Percentiles rank a stretch among this genome's conserved stretches.
Conservation (phyloP, 352 stramenopile genomes). For the Phytophthora pistaciae region DNA sequence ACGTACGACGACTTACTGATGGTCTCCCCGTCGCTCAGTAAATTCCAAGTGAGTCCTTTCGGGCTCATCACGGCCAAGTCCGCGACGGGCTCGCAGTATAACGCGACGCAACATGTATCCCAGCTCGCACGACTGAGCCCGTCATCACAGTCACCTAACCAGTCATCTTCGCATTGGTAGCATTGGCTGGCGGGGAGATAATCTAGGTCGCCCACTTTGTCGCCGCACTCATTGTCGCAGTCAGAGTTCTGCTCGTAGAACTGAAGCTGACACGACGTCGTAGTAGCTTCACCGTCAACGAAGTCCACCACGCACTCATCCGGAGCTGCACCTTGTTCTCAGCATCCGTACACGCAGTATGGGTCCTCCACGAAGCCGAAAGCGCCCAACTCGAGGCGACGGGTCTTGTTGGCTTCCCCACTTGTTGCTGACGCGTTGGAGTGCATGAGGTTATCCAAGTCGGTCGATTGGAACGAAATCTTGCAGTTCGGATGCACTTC, state of each 20-base stretch:
- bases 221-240: not conserved
- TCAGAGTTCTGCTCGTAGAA: not conserved
- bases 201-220: not conserved
- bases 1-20: not conserved
- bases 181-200: not conserved
- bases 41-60: not conserved
- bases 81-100: not conserved
- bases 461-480: not conserved
- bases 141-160: not conserved
- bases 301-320: not conserved
- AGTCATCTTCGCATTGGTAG: not conserved
- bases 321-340: not conserved
- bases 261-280: not conserved
- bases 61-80: not conserved
- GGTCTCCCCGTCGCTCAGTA: not conserved
- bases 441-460: not conserved
- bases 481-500: constrained; percentile 7
- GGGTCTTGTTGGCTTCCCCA: not conserved
- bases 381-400: not conserved
- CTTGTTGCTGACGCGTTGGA: not conserved
- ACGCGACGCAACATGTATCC: not conserved
- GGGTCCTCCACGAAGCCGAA: not conserved
- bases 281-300: not conserved
- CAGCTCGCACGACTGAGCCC: not conserved
- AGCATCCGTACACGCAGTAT: not conserved